Base-by-base conservation (phyloP, 2,329 filamentous ascomycete species). In the Talaromyces verruculosus region DNA sequence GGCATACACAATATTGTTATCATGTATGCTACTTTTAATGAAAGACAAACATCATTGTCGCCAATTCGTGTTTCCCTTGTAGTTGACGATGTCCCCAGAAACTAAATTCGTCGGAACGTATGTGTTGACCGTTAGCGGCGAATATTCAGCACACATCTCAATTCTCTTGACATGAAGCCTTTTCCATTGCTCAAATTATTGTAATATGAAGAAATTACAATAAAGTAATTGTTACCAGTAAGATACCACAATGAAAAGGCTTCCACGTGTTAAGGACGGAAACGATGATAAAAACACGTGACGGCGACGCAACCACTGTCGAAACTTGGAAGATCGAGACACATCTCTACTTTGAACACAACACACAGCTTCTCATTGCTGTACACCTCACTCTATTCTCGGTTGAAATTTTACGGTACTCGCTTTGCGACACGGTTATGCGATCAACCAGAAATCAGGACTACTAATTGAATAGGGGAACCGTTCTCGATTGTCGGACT, bases 241-340 rank as follows among this genome's bases (percentile, higher is more conserved):
- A 22, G 3, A 25, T n/a, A 25, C 28, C 19, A 17, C 28, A 17
- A n/a, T 25, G 28, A 11, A 35, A 57, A 15, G n/a, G 15, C 5
- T 37, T 57, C n/a, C 53, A 60, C 57, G 10, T 45, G 35, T 60
- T 5, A n/a, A n/a, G 39, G 15, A 17, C 39, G 39, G 35, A 60
- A n/a, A 60, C 25, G 57, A 60, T 17, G n/a, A 43, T 28, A 33
- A 33, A 59, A 60, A 30, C 57, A 60, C 57, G 57, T 60, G 57
- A 60, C 57, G 22, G 37, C 37, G 22, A 30, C 22, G 39, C 37
- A 60, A 30, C 19, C 57, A 17, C 22, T 57, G 53, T 39, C 19
- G 33, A 57, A 57, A 57, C 53, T 37, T 37, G 53, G 30, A 57
- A 57, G 53, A 39, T 19, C 30, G 8, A 49, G 15, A 53, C 49